These are phyloP conservation scores for Sonneratia alba DNA, from an alignment of 345 rosid species.

Conservation along the genomic window DNA sequence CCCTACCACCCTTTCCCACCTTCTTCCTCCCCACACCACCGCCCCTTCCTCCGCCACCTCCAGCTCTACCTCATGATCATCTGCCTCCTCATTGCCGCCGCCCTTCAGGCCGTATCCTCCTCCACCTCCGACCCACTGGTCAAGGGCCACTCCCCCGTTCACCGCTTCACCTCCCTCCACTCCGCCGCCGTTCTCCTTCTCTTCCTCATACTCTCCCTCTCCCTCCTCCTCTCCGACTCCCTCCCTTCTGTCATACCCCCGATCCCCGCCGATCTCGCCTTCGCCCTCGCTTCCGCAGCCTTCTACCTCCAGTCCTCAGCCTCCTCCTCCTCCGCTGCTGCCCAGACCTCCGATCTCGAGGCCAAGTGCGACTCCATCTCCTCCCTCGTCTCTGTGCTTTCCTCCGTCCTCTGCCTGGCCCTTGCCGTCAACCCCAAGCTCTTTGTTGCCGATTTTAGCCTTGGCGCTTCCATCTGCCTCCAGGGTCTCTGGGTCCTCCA, in stretches of 20 bases:
- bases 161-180: conserved; percentile 68
- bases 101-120: conserved; percentile 58
- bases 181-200: conserved; percentile 76
- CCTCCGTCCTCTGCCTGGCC: conserved; percentile 50
- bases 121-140: conserved; percentile 74
- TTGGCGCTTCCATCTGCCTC: conserved; percentile 56
- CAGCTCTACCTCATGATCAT: conserved; percentile 45
- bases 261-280: conserved; percentile 67
- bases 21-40: conserved; percentile 17
- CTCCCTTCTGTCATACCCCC: conserved; percentile 56
- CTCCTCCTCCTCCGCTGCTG: conserved; percentile 50
- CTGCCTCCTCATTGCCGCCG: conserved; percentile 55
- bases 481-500: conserved; percentile 88
- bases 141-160: conserved; percentile 79
- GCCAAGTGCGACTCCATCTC: conserved; percentile 71
- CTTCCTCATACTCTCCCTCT: conserved; percentile 55
- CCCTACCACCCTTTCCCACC: conserved; percentile 52
- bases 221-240: conserved; percentile 54
- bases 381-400: conserved; percentile 48
- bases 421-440: conserved; percentile 61
- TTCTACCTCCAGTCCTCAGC: conserved; percentile 67
- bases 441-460: conserved; percentile 62
- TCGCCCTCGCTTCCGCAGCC: conserved; percentile 64
- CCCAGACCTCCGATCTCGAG: conserved; percentile 75
- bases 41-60: conserved; percentile 38